phyloP scores from a whole-genome alignment of 2,329 filamentous ascomycete genomes.

The Rhexocercosporidium sp. region DNA sequence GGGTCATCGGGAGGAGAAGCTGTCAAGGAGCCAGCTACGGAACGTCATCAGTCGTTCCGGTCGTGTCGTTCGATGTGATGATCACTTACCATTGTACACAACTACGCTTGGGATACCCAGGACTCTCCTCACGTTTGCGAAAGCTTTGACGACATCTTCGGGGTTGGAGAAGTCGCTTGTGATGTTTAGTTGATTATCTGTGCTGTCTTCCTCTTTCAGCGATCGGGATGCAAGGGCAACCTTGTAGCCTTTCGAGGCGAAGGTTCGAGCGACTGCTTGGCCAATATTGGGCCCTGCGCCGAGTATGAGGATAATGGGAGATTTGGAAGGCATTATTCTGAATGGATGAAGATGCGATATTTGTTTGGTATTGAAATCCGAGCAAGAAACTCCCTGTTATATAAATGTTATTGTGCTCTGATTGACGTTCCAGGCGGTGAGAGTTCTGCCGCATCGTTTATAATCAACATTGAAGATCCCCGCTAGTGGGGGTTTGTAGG shows the following conservation, averaged over 20 bases:
- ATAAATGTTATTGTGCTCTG: too few species aligned
- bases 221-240: slow-evolving; percentile 47
- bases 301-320: slow-evolving; percentile 44
- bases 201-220: slow-evolving; percentile 20
- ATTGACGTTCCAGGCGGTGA: neutral
- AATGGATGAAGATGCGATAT: neutral
- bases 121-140: neutral
- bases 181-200: slow-evolving; percentile 30
- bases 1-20: neutral
- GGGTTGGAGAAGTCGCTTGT: slow-evolving; percentile 33
- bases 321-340: neutral
- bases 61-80: neutral
- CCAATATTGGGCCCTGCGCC: slow-evolving; percentile 51
- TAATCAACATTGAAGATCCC: too few species aligned
- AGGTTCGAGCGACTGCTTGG: slow-evolving; percentile 43
- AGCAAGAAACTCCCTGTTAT: neutral
- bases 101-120: neutral
- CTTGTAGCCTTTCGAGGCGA: slow-evolving; percentile 49
- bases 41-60: neutral
- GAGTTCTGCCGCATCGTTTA: too few species aligned
- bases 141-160: slow-evolving; percentile 4
- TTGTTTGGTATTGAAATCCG: neutral
- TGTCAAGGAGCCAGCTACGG: neutral
- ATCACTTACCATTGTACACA: neutral
- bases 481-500: neutral